phyloP scores from a whole-genome alignment of 345 rosid species.

The Populus nigra region DNA sequence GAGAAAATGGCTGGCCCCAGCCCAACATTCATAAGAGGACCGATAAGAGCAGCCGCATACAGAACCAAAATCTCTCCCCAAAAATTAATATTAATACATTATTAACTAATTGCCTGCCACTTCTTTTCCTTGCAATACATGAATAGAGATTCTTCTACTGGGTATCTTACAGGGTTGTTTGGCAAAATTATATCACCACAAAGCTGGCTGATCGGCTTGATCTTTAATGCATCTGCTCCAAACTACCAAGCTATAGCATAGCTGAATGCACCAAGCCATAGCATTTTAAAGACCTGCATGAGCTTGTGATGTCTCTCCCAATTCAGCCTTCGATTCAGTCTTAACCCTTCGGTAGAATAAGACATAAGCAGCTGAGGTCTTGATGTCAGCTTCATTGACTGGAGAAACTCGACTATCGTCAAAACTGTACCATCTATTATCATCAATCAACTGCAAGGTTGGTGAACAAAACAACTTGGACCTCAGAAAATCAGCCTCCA shows the following conservation, averaged over 20 bases:
- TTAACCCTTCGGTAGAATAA: slow-evolving; percentile 74
- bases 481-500: neutral
- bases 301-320: slow-evolving; percentile 35
- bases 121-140: neutral
- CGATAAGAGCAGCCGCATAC: neutral
- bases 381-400: slow-evolving; percentile 59
- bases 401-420: slow-evolving; percentile 79
- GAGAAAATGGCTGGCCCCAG: neutral
- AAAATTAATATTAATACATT: slow-evolving; percentile 1
- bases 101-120: neutral
- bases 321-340: slow-evolving; percentile 24
- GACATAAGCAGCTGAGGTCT: slow-evolving; percentile 81
- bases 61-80: neutral
- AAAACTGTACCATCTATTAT: slow-evolving; percentile 85
- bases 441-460: slow-evolving; percentile 71
- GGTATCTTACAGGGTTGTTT: neutral
- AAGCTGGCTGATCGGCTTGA: neutral
- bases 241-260: neutral
- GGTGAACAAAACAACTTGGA: neutral
- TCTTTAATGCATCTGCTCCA: neutral
- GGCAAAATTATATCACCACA: neutral
- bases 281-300: slow-evolving; percentile 20
- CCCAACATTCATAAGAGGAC: neutral
- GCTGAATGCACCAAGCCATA: neutral
- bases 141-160: neutral